These are phyloP conservation scores for Boeremia lycopersici DNA, from an alignment of 2,329 filamentous ascomycete genomes.

Conservation along the genomic window DNA sequence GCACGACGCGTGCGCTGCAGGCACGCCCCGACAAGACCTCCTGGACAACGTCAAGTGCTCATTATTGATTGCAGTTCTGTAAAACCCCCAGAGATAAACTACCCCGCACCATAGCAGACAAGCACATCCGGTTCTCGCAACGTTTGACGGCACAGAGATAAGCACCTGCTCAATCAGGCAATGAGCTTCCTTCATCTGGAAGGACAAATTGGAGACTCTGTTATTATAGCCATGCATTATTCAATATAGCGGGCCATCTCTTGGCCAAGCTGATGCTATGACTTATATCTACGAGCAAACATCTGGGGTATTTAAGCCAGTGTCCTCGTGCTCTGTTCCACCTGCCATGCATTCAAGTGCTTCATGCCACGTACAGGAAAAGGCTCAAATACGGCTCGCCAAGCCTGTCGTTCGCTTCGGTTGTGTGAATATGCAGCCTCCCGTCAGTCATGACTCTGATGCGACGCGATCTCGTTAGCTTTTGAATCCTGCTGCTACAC, in stretches of 20 bases:
- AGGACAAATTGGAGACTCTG: neutral
- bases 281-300: neutral
- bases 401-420: neutral
- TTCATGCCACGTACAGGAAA: neutral
- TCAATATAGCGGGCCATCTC: constrained; percentile 3
- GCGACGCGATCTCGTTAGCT: constrained; percentile 1
- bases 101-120: neutral
- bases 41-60: neutral
- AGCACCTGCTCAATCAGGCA: constrained; percentile 29
- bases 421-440: neutral
- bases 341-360: neutral
- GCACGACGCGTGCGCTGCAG: constrained; percentile 16
- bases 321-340: constrained; percentile 3
- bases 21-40: neutral
- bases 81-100: neutral
- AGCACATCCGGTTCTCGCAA: neutral
- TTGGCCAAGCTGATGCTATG: neutral
- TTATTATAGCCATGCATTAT: constrained; percentile 11
- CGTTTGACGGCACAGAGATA: neutral
- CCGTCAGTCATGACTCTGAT: neutral
- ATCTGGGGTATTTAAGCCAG: constrained; percentile 4
- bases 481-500: neutral
- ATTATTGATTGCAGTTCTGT: neutral
- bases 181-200: constrained; percentile 18
- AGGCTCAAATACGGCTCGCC: neutral